Base-by-base conservation (phyloP, 2,329 filamentous ascomycete species). In the Penicillium sp. region DNA sequence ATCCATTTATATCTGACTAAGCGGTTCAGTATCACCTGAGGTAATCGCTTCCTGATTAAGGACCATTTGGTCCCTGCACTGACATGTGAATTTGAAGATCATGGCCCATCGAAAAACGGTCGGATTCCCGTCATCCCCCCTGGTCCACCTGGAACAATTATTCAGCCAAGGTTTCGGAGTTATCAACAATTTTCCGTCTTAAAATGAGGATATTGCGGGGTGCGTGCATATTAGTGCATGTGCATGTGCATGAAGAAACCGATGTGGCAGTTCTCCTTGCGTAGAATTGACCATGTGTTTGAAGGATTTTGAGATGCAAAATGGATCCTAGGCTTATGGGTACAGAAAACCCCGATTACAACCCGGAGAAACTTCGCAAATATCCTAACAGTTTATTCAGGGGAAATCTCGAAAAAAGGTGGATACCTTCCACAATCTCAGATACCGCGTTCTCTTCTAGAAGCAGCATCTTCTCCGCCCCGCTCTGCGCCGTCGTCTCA, bases 31-130 rank as follows among this genome's bases (percentile, higher is more conserved):
- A n/a, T n/a, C n/a, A n/a, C n/a, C n/a, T n/a, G n/a, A n/a, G n/a
- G n/a, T n/a, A n/a, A n/a, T n/a, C n/a, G n/a, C n/a, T n/a, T n/a
- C 23, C 27, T 9, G n/a, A 31, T n/a, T 7, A 31, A 37, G 6
- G 19, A 35, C 46, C 25, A 10, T 17, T 21, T 35, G 45, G 2
- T n/a, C 19, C 19, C 49, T 29, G n/a, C 4, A 41, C 4, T 40
- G 12, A 2, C 15, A 50, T 6, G 12, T 58, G 12, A 7, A 45
- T 13, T 37, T 40, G 19, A 17, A 17, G 37, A 62, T 64, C 62
- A 61, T 63, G 41, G 9, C 60, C 51, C 21, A 29, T 53, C 59
- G 15, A 9, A 59, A 53, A 61, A 52, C 60, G 62, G 62, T 29
- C 8, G 6, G 4, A 2, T 19, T 54, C 56, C 62, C 62, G 62